Percentiles rank a stretch among this genome's conserved stretches.
Evolutionary conservation across 768 basidiomycete species (phyloP).

Genomic region (Kwoniella europaea): DNA sequence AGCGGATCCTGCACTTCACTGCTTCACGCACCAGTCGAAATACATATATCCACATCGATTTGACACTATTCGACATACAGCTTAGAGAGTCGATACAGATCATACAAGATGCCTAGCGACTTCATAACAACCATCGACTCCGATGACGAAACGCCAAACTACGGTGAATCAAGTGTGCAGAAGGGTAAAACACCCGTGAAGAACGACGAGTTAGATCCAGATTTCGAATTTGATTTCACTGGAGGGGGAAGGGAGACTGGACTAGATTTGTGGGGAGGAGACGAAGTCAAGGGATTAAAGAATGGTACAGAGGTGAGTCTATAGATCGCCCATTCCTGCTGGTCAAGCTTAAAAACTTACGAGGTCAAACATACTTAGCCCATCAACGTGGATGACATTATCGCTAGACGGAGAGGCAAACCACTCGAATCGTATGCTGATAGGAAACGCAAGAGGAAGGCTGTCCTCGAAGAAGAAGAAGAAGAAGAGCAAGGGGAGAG

Average conservation of each 20-base stretch:
- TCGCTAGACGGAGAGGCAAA: conserved; percentile 68
- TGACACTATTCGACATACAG: too few species aligned
- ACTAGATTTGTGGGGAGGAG: conserved; percentile 62
- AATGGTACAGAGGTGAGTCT: conserved; percentile 56
- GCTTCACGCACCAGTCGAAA: too few species aligned
- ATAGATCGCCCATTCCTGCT: neutral
- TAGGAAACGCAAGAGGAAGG: conserved; percentile 68
- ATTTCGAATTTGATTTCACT: conserved; percentile 78
- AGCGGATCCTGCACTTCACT: too few species aligned
- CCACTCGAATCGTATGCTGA: conserved; percentile 55
- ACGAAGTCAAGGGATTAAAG: conserved; percentile 68
- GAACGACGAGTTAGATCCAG: conserved; percentile 68
- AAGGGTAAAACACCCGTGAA: conserved; percentile 8
- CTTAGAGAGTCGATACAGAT: neutral
- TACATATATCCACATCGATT: too few species aligned
- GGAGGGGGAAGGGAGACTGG: conserved; percentile 72
- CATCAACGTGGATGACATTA: conserved; percentile 91
- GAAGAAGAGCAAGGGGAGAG: conserved; percentile 40
- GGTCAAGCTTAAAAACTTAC: conserved; percentile 16
- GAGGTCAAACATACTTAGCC: conserved; percentile 58
- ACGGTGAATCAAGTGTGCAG: conserved; percentile 33
- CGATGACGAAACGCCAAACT: conserved; percentile 42
- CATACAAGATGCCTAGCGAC: conserved; percentile 30
- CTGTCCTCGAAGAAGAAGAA: conserved; percentile 33
- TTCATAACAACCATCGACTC: conserved; percentile 51